A percentile compares a stretch with the other conserved stretches of the same genome.
phyloP scores from a whole-genome alignment of 2,329 filamentous ascomycete genomes.

The Aspergillus pseudoglaucus region DNA sequence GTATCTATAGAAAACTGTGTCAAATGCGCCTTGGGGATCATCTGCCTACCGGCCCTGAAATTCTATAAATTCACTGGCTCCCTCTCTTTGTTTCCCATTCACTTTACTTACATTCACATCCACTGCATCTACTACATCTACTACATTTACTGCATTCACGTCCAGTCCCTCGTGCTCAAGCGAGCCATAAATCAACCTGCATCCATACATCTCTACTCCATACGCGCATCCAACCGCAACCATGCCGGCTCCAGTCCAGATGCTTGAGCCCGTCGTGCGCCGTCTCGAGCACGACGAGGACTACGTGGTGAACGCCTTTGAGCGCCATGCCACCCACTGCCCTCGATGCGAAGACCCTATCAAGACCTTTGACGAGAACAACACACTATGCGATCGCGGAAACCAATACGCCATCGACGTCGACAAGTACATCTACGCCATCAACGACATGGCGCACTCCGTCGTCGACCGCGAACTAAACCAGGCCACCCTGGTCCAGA shows the following conservation, averaged over 20 bases:
- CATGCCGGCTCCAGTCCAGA: constrained; percentile 27
- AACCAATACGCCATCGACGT: constrained; percentile 29
- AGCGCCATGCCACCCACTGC: constrained; percentile 32
- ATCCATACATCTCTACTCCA: not conserved
- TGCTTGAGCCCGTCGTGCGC: constrained; percentile 23
- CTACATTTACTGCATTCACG: too few relatives aligned
- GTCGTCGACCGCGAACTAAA: constrained; percentile 36
- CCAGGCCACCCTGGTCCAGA: constrained; percentile 34
- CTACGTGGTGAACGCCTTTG: constrained; percentile 31
- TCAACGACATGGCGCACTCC: constrained; percentile 35
- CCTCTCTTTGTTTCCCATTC: too few relatives aligned
- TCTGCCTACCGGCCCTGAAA: too few relatives aligned
- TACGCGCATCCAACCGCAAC: constrained; percentile 4
- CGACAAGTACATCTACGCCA: constrained; percentile 30
- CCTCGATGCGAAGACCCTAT: constrained; percentile 25
- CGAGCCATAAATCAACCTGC: not conserved
- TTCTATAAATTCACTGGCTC: too few relatives aligned
- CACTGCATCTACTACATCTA: too few relatives aligned
- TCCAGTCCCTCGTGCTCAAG: too few relatives aligned
- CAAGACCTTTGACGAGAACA: constrained; percentile 16
- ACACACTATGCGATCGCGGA: constrained; percentile 30
- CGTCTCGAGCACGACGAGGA: constrained; percentile 31
- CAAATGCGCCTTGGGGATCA: not conserved
- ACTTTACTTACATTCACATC: too few relatives aligned
- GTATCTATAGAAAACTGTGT: not conserved